phyloP scores from a whole-genome alignment of 1,284 basidiomycete species.

The Tranzscheliella williamsii region DNA sequence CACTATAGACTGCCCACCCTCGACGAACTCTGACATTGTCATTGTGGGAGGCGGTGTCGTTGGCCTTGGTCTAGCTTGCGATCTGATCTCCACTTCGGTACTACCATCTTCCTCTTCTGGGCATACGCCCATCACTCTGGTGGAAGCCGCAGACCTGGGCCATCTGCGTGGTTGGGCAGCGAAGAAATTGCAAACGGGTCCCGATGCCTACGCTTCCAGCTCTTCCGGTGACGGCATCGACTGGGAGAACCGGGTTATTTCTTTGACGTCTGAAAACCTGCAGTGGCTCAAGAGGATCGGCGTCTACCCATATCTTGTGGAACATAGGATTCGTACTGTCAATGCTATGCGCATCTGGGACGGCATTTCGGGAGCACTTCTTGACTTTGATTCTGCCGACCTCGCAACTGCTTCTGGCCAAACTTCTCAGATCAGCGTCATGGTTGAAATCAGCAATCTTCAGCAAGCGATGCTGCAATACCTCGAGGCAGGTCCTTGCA shows the following conservation, averaged over 20 bases:
- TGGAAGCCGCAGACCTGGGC: slow-evolving; percentile 48
- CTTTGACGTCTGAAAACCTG: slow-evolving; percentile 53
- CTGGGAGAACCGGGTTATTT: slow-evolving; percentile 59
- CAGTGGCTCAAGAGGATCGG: slow-evolving; percentile 53
- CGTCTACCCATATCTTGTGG: slow-evolving; percentile 39
- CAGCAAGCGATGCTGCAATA: slow-evolving; percentile 56
- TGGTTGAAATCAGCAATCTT: slow-evolving; percentile 58
- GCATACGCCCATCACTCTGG: slow-evolving; percentile 37
- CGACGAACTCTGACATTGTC: slow-evolving; percentile 43
- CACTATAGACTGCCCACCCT: too few species aligned
- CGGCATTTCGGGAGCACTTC: slow-evolving; percentile 51
- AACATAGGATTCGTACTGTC: slow-evolving; percentile 41
- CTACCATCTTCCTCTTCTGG: not conserved
- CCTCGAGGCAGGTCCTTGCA: slow-evolving; percentile 32
- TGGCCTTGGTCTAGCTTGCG: slow-evolving; percentile 50
- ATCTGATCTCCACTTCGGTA: slow-evolving; percentile 6
- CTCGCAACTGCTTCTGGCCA: slow-evolving; percentile 4
- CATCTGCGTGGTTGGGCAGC: slow-evolving; percentile 34
- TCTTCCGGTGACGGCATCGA: slow-evolving; percentile 25
- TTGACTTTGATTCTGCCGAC: slow-evolving; percentile 48
- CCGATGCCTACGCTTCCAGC: slow-evolving; percentile 4
- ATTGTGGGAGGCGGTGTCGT: slow-evolving; percentile 59
- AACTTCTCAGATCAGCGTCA: slow-evolving; percentile 37
- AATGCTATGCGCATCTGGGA: slow-evolving; percentile 58
- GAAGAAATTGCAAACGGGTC: not conserved